A percentile compares a stretch with the other conserved stretches of the same genome.
Evolutionary conservation across 305 asterid genomes (phyloP).

Genomic region (Fraxinus floribunda): DNA sequence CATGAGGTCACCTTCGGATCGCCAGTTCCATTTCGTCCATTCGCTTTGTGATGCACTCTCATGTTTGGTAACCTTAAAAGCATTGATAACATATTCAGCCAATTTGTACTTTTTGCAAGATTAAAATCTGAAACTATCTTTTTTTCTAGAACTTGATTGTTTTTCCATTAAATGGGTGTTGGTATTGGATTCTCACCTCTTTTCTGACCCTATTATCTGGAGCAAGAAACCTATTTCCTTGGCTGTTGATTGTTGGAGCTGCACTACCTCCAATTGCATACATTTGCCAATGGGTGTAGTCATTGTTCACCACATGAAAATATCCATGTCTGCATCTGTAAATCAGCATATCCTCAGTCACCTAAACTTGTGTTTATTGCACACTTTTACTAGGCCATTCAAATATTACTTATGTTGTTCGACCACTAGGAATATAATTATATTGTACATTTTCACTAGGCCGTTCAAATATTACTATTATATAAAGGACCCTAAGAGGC

Average conservation of each 20-base stretch:
- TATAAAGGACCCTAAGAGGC: no score
- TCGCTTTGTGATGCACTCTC: neutral
- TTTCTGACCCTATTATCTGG: slow-evolving; percentile 25
- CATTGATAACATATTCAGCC: neutral
- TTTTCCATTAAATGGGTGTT: neutral
- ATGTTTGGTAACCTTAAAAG: slow-evolving; percentile 5
- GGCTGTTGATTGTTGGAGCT: slow-evolving; percentile 33
- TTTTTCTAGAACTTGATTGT: no score
- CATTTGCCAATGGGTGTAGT: slow-evolving; percentile 31
- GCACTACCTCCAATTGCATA: slow-evolving; percentile 40
- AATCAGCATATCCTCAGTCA: neutral
- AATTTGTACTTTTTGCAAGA: neutral
- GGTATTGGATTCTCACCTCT: slow-evolving; percentile 20
- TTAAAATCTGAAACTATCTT: neutral
- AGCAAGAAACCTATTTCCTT: slow-evolving; percentile 32
- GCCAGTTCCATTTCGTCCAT: neutral
- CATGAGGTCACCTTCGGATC: neutral
- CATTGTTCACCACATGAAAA: slow-evolving; percentile 37
- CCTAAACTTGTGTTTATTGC: neutral
- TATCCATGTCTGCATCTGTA: slow-evolving; percentile 30
- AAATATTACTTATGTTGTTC: neutral
- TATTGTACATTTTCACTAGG: no score
- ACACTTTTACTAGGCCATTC: neutral
- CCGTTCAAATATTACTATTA: no score
- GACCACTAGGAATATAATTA: no score